A percentile compares a stretch with the other conserved stretches of the same genome.
phyloP scores from a whole-genome alignment of 2,329 filamentous ascomycete genomes.

The Diaporthe sp. region DNA sequence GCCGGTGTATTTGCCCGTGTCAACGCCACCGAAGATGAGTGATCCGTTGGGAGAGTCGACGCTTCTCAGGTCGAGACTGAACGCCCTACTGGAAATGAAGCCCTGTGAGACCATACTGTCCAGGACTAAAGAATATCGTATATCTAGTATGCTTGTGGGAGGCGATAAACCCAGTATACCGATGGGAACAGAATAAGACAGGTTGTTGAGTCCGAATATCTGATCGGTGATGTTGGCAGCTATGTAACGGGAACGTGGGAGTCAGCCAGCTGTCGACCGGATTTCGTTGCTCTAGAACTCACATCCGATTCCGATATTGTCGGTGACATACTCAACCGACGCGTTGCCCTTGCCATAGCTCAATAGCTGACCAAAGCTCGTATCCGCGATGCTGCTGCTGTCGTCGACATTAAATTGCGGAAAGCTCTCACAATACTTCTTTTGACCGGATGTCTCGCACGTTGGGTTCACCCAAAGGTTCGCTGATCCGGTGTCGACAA shows the following conservation, averaged over 20 bases:
- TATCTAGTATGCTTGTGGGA: constrained; percentile 46
- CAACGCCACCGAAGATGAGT: constrained; percentile 67
- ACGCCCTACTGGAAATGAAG: constrained; percentile 64
- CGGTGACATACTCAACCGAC: constrained; percentile 60
- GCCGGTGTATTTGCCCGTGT: constrained; percentile 66
- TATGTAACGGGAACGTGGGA: constrained; percentile 25
- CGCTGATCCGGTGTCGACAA: constrained; percentile 68
- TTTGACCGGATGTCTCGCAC: constrained; percentile 55
- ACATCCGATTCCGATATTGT: constrained; percentile 62
- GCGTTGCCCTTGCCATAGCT: constrained; percentile 55
- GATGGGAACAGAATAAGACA: constrained; percentile 61
- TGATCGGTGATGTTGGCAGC: constrained; percentile 58
- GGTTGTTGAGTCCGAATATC: constrained; percentile 63
- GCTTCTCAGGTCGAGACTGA: constrained; percentile 64
- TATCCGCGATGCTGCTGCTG: constrained; percentile 58
- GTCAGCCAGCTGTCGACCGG: not conserved
- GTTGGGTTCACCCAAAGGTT: constrained; percentile 69
- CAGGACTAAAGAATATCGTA: constrained; percentile 66
- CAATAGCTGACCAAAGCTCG: constrained; percentile 52
- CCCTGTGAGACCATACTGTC: constrained; percentile 62
- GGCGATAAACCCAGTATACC: constrained; percentile 67
- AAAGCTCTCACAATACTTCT: constrained; percentile 55
- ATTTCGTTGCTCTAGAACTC: constrained; percentile 38
- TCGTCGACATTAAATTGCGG: constrained; percentile 59
- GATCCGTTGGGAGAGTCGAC: constrained; percentile 59